phyloP scores from a whole-genome alignment of 2,329 filamentous ascomycete species.

The Alternaria brassicicola region DNA sequence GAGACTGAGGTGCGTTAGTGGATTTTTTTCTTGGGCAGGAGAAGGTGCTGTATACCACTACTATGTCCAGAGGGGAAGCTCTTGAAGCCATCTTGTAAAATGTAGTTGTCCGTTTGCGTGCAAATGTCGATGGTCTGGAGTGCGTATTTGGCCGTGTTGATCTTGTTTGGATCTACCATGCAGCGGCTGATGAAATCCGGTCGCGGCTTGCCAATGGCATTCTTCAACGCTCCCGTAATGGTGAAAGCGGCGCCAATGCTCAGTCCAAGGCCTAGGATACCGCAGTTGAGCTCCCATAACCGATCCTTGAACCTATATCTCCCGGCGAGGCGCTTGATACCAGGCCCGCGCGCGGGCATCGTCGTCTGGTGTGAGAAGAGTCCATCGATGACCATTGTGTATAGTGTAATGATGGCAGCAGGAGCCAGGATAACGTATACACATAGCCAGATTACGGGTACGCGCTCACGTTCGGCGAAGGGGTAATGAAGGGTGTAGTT shows the following conservation, averaged over 20 bases:
- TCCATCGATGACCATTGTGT: conserved; percentile 64
- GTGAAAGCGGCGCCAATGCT: conserved; percentile 62
- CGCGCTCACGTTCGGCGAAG: conserved; percentile 61
- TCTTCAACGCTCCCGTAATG: conserved; percentile 64
- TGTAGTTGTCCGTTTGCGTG: conserved; percentile 55
- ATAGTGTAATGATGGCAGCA: conserved; percentile 59
- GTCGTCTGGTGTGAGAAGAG: conserved; percentile 59
- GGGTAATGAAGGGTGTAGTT: conserved; percentile 65
- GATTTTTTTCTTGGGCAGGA: not conserved
- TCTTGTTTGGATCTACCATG: conserved; percentile 14
- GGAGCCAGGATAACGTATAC: conserved; percentile 59
- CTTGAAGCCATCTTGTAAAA: conserved; percentile 65
- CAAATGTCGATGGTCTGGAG: conserved; percentile 53
- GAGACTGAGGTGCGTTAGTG: conserved; percentile 52
- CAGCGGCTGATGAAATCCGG: conserved; percentile 64
- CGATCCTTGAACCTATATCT: conserved; percentile 61
- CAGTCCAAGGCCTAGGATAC: conserved; percentile 62
- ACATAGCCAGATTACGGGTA: conserved; percentile 58
- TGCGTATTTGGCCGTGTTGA: conserved; percentile 9
- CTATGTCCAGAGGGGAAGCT: conserved; percentile 65
- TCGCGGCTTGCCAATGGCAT: conserved; percentile 64
- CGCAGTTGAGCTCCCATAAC: conserved; percentile 68
- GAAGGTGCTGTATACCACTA: conserved; percentile 51
- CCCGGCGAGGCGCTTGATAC: conserved; percentile 49
- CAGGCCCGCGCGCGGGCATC: conserved; percentile 34